phyloP scores from a whole-genome alignment of 345 rosid genomes.

The Boechera stricta region DNA sequence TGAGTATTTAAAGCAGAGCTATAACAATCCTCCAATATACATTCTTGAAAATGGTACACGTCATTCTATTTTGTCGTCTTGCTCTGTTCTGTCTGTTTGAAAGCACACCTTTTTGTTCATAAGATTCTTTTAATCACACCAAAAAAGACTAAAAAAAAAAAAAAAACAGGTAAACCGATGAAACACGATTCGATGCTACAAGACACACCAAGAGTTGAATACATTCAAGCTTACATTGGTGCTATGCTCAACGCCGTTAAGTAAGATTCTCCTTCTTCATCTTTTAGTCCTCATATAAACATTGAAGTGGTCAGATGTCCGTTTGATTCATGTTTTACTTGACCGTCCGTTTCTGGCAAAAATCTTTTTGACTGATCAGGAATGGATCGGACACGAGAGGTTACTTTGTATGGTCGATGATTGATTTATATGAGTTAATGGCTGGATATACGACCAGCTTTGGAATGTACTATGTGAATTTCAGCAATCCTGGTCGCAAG shows the following conservation, averaged over 20 bases:
- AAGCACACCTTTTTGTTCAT: neutral
- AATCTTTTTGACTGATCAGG: constrained; percentile 35
- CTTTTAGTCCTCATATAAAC: no score
- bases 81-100: neutral
- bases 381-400: constrained; percentile 62
- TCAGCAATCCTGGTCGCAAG: constrained; percentile 50
- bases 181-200: constrained; percentile 35
- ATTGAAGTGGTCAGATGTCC: neutral
- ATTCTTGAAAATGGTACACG: constrained; percentile 54
- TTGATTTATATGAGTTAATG: constrained; percentile 53
- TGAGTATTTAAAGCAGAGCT: constrained; percentile 48
- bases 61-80: neutral
- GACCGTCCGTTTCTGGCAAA: neutral
- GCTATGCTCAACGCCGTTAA: constrained; percentile 51
- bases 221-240: constrained; percentile 48
- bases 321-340: neutral
- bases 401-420: constrained; percentile 59
- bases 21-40: constrained; percentile 55
- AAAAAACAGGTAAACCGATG: constrained; percentile 38
- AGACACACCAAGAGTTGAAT: constrained; percentile 49
- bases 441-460: constrained; percentile 43
- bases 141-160: no score
- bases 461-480: constrained; percentile 56
- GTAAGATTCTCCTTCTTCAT: constrained; percentile 28
- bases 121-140: neutral